phyloP scores from a whole-genome alignment of 2,329 filamentous ascomycete species.

The Aulographum hederae region DNA sequence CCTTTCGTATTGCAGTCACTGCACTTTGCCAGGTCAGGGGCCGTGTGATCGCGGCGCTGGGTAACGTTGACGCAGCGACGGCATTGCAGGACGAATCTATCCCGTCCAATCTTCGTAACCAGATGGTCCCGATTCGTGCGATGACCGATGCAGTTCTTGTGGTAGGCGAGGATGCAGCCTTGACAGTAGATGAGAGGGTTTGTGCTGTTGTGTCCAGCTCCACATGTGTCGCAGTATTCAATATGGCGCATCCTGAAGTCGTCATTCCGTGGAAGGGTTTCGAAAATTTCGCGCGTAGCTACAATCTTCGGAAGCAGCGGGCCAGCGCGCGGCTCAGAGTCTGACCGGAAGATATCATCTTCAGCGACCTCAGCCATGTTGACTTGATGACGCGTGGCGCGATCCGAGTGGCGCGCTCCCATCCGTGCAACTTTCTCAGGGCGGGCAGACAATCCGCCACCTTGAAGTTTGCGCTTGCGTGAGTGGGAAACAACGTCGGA shows the following conservation, averaged over 20 bases:
- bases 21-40: slow-evolving; percentile 56
- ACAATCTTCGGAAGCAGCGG: slow-evolving; percentile 33
- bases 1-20: slow-evolving; percentile 50
- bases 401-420: slow-evolving; percentile 24
- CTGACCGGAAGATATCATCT: slow-evolving; percentile 38
- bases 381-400: slow-evolving; percentile 24
- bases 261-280: slow-evolving; percentile 38
- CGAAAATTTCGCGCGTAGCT: slow-evolving; percentile 54
- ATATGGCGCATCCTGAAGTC: slow-evolving; percentile 55
- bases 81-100: slow-evolving; percentile 77
- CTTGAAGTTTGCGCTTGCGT: slow-evolving; percentile 15
- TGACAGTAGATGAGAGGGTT: slow-evolving; percentile 64
- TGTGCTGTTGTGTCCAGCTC: slow-evolving; percentile 14
- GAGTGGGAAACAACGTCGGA: slow-evolving; percentile 24
- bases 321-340: slow-evolving; percentile 18
- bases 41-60: slow-evolving; percentile 46
- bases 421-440: slow-evolving; percentile 9
- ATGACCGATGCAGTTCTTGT: slow-evolving; percentile 64
- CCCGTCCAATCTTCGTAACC: slow-evolving; percentile 64
- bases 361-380: slow-evolving; percentile 36
- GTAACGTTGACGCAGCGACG: slow-evolving; percentile 59
- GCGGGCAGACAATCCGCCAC: slow-evolving; percentile 3
- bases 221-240: slow-evolving; percentile 55
- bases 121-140: slow-evolving; percentile 65
- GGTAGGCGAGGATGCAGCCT: slow-evolving; percentile 70